Percentiles rank a stretch among this genome's conserved stretches.
Conservation (phyloP, 768 basidiomycete species). For the Boletus insuetus region DNA sequence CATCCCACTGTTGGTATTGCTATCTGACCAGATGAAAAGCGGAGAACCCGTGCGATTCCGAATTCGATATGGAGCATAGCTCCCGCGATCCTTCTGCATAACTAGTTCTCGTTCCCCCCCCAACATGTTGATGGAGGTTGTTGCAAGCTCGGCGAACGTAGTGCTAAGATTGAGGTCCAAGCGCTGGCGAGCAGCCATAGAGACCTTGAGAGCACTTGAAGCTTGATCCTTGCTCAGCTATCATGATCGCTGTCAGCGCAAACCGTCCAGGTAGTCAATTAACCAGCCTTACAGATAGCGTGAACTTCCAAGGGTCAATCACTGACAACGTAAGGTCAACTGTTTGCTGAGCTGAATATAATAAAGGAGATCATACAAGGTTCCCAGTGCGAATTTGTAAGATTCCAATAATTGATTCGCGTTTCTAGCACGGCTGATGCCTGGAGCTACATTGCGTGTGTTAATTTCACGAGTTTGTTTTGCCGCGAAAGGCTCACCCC, state of each 20-base stretch:
- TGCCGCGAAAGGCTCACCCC: constrained; percentile 49
- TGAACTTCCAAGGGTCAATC: constrained; percentile 95
- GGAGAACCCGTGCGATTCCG: constrained; percentile 88
- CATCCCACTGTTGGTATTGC: constrained; percentile 48
- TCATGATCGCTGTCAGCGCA: constrained; percentile 9
- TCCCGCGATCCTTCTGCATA: constrained; percentile 76
- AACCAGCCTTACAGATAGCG: constrained; percentile 50
- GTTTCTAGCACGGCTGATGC: constrained; percentile 79
- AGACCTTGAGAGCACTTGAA: constrained; percentile 53
- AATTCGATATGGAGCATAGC: constrained; percentile 91
- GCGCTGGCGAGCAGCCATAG: constrained; percentile 72
- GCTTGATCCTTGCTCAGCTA: constrained; percentile 55
- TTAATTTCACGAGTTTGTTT: not conserved
- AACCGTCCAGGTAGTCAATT: not conserved
- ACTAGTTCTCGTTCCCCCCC: constrained; percentile 70
- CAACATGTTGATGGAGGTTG: constrained; percentile 71
- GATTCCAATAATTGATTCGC: constrained; percentile 93
- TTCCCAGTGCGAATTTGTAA: constrained; percentile 98
- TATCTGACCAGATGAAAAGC: constrained; percentile 82
- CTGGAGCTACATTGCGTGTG: constrained; percentile 55
- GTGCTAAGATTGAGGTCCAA: constrained; percentile 91
- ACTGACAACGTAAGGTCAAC: constrained; percentile 43
- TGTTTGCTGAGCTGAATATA: not conserved
- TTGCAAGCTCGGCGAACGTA: constrained; percentile 82
- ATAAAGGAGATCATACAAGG: constrained; percentile 53